Conservation (phyloP, 2,329 filamentous ascomycete genomes). For the Grosmannia serpens region DNA sequence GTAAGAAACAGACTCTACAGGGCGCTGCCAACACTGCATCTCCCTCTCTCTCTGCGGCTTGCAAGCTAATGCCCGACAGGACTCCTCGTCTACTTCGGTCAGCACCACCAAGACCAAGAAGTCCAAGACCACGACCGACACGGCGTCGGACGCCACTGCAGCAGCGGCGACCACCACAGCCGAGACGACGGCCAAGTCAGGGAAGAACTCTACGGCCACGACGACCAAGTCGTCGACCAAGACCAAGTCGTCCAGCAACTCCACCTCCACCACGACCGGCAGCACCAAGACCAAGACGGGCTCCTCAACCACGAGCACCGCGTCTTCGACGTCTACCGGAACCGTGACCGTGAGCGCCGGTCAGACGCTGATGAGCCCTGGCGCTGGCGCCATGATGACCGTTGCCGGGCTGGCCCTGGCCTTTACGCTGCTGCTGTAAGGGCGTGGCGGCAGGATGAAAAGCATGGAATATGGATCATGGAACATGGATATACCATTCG, state of each 20-base stretch:
- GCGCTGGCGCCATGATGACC: constrained; percentile 4
- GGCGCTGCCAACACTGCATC: background rate
- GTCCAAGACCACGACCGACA: background rate
- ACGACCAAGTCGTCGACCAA: background rate
- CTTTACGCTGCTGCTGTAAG: constrained; percentile 7
- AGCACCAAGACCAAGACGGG: background rate
- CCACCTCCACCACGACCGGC: background rate
- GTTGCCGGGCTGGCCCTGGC: constrained; percentile 8
- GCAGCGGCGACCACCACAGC: background rate
- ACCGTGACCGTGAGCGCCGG: constrained; percentile 3
- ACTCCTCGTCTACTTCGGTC: background rate
- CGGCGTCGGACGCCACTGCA: background rate
- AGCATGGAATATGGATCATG: background rate
- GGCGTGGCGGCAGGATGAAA: too few species aligned
- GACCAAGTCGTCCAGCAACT: background rate
- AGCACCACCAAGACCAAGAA: background rate
- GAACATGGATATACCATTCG: background rate
- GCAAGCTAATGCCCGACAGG: background rate
- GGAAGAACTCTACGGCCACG: background rate
- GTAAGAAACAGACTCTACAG: background rate
- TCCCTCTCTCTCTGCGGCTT: background rate
- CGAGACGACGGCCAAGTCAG: background rate
- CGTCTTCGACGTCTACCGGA: background rate
- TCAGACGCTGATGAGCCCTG: constrained; percentile 1
- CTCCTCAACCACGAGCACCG: background rate